Base-by-base conservation (phyloP, 2,329 filamentous ascomycete species). In the Simplicillium sp. region DNA sequence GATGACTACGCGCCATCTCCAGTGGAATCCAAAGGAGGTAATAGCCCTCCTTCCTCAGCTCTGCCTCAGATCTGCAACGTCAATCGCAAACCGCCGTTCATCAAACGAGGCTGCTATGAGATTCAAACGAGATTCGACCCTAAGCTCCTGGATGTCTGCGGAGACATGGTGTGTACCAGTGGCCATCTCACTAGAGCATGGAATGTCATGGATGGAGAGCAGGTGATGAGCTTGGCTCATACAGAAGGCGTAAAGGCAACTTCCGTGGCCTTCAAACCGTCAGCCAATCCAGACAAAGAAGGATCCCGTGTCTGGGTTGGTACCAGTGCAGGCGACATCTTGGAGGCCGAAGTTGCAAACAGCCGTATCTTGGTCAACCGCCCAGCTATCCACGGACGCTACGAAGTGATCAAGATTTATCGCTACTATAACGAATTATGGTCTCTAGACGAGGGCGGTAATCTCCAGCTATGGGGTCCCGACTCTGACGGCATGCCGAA, bases 391-490 rank as follows among this genome's bases (percentile, higher is more conserved):
- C 92, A 97, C 53, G 78, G 80, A 7, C 79, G 86, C 34, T 74
- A 80, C 46, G 86, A 94, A 50, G 75, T 98, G 38, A 76, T 86
- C 47, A 87, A 81, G 51, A 94, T 98, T 34, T 84, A 87, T 55
- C 80, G 92, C 32, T 84, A 94, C 58, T 82, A 79, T 46, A 87
- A 87, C 49, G 86, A 96, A 54, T 77, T 98, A 58, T 98, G 92
- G 92, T 89, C 89, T 0, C 61, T 98, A 37, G 92, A 97, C 56
- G 89, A 96, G 48, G 80, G 84, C 36, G 92, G 92, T 11, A 85
- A 84, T 36, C 66, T 98, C 12, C 80, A 87, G 49, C 76, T 97
- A 5, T 98, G 92, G 92, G 80, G 78, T 2, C 82, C 89, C 4
- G 85, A 88, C 51, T 63, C 63, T 36, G 76, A 76, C 6, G 82